Percentiles rank a stretch among this genome's conserved stretches.
These are phyloP conservation scores for Xerocomellus amylosporus DNA, from an alignment of 768 basidiomycete species.

Conservation along the genomic window DNA sequence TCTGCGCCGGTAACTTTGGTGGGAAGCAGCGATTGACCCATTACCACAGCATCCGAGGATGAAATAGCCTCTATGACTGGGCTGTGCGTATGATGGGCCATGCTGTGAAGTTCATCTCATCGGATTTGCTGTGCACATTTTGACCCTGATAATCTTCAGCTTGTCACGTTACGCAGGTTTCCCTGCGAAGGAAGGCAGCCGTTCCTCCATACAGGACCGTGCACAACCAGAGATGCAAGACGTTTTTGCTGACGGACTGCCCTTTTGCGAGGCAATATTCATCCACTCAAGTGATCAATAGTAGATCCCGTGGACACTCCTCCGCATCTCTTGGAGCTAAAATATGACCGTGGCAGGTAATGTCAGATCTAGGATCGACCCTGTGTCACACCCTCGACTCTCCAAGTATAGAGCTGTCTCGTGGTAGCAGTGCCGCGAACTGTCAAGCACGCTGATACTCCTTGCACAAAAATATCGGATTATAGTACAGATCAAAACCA, in stretches of 20 bases:
- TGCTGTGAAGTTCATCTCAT: background rate
- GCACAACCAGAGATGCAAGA: no score
- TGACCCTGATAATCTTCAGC: background rate
- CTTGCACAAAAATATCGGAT: background rate
- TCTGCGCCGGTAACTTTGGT: no score
- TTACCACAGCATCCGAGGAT: background rate
- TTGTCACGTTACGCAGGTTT: no score
- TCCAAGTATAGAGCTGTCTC: no score
- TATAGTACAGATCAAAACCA: background rate
- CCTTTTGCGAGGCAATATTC: no score
- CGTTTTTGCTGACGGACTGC: no score
- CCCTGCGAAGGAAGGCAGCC: no score
- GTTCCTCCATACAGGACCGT: background rate
- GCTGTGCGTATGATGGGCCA: background rate
- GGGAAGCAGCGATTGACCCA: background rate
- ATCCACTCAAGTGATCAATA: background rate
- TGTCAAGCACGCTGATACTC: background rate
- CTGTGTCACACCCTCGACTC: no score
- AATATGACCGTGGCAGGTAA: background rate
- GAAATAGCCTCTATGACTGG: background rate
- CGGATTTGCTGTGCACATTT: background rate
- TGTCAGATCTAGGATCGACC: background rate
- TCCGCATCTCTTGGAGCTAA: background rate
- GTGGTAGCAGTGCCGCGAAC: background rate
- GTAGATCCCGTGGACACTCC: background rate